A percentile compares a stretch with the other conserved stretches of the same genome.
phyloP scores from a whole-genome alignment of 305 asterid species.

The Fraxinus dipetala region DNA sequence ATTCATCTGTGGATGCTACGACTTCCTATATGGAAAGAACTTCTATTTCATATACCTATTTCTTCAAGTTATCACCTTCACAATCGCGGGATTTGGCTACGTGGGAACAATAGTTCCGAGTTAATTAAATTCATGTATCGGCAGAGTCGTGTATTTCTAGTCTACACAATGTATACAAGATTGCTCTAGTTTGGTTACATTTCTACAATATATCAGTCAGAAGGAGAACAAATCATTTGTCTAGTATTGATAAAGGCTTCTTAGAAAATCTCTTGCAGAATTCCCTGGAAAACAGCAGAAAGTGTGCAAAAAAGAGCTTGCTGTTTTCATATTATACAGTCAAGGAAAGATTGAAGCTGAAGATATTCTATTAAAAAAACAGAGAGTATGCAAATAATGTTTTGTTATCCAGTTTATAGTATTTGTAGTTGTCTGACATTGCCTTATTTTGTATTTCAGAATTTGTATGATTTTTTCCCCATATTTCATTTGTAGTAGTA shows the following conservation, averaged over 20 bases:
- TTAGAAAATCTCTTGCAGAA: background rate
- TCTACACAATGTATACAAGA: conserved; percentile 24
- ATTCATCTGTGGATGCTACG: conserved; percentile 82
- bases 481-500: background rate
- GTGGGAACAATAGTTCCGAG: conserved; percentile 70
- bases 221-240: background rate
- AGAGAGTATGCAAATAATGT: conserved; percentile 31
- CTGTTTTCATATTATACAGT: conserved; percentile 19
- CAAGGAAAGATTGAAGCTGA: conserved; percentile 36
- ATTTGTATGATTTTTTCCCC: background rate
- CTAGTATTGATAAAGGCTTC: conserved; percentile 14
- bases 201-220: background rate
- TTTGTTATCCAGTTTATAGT: conserved; percentile 16
- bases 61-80: conserved; percentile 79
- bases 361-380: conserved; percentile 18
- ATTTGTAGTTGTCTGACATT: conserved; percentile 36
- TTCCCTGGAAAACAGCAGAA: conserved; percentile 16
- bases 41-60: conserved; percentile 71
- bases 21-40: conserved; percentile 71
- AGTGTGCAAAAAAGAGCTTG: conserved; percentile 3
- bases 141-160: background rate
- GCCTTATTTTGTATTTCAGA: conserved; percentile 23
- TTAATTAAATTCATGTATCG: conserved; percentile 11
- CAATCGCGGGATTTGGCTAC: conserved; percentile 83
- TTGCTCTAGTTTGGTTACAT: conserved; percentile 21